Conservation (phyloP, 306 rosid species). For the Quercus wislizeni region DNA sequence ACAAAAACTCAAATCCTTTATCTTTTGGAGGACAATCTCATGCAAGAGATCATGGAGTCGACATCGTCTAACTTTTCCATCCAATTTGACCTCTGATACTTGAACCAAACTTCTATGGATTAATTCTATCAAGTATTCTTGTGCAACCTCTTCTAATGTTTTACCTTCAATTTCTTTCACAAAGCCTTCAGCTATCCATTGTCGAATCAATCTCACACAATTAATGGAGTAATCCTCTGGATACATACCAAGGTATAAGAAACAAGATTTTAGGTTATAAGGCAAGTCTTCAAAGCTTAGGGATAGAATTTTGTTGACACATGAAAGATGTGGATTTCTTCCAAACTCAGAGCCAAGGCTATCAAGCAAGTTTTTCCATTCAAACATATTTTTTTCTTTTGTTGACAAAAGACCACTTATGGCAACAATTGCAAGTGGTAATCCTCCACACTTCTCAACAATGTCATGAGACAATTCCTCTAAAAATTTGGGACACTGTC, state of each 20-base stretch:
- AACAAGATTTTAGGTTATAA: not conserved
- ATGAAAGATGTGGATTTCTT: not conserved
- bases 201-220: no score
- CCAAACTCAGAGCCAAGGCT: not conserved
- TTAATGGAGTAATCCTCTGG: no score
- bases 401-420: constrained; percentile 1
- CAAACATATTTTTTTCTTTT: not conserved
- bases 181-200: no score
- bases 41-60: no score
- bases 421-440: constrained; percentile 7
- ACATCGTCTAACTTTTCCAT: no score
- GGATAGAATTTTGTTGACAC: not conserved
- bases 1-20: no score
- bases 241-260: not conserved
- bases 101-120: no score
- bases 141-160: no score
- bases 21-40: no score
- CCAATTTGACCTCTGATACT: no score
- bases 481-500: not conserved
- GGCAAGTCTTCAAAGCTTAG: constrained; percentile 1
- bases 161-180: no score
- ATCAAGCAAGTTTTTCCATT: not conserved
- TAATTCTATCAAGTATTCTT: no score
- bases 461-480: not conserved
- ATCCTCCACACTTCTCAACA: not conserved